Evolutionary conservation across 805 yeast genomes (phyloP).

Genomic region (Saturnispora halmiae): DNA sequence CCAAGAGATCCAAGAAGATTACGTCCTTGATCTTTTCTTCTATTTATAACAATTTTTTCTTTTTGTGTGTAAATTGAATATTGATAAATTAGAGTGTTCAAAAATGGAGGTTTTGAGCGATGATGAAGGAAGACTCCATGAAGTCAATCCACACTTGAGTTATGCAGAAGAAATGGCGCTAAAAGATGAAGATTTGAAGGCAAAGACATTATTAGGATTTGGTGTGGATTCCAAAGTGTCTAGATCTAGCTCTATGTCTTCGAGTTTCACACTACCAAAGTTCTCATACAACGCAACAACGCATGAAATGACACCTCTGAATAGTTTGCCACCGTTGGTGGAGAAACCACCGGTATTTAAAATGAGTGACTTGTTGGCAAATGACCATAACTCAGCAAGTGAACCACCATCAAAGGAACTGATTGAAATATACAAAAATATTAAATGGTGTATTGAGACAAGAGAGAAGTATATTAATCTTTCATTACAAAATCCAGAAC

Average conservation of each 20-base stretch:
- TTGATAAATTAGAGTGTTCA: neutral
- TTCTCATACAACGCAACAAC: slow-evolving; percentile 25
- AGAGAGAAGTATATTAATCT: slow-evolving; percentile 66
- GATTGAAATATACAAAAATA: slow-evolving; percentile 51
- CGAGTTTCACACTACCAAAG: slow-evolving; percentile 14
- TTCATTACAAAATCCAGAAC: slow-evolving; percentile 63
- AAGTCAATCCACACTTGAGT: slow-evolving; percentile 43
- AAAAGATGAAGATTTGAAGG: slow-evolving; percentile 59
- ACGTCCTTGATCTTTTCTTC: slow-evolving; percentile 50
- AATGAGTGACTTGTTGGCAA: slow-evolving; percentile 38
- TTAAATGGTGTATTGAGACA: slow-evolving; percentile 56
- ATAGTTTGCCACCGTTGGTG: slow-evolving; percentile 1
- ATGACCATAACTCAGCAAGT: slow-evolving; percentile 39
- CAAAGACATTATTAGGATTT: slow-evolving; percentile 47
- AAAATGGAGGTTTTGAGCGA: slow-evolving; percentile 7
- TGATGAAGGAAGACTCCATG: slow-evolving; percentile 9
- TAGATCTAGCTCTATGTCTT: slow-evolving; percentile 21
- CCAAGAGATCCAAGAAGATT: slow-evolving; percentile 97
- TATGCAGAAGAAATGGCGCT: slow-evolving; percentile 56
- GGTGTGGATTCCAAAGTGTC: slow-evolving; percentile 22
- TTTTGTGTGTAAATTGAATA: neutral
- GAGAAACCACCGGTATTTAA: slow-evolving; percentile 28
- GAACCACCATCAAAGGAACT: slow-evolving; percentile 63
- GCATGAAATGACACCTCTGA: slow-evolving; percentile 16
- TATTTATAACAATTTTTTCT: neutral